Percentiles rank a stretch among this genome's conserved stretches.
These are phyloP conservation scores for Lachnellula suecica DNA, from an alignment of 2,329 filamentous ascomycete genomes.

Conservation along the genomic window DNA sequence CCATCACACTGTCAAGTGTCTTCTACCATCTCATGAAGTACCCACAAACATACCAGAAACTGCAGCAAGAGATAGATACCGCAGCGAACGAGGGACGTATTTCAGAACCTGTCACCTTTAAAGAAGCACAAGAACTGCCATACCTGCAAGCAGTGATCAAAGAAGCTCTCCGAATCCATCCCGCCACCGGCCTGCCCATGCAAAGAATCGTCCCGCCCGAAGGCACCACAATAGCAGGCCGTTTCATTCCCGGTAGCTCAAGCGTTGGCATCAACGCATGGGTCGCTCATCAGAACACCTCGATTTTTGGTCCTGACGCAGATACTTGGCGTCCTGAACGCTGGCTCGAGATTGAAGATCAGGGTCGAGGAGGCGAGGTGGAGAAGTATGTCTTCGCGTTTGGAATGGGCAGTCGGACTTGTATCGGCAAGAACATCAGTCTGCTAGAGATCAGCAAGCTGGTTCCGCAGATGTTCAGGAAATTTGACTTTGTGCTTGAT, in stretches of 20 bases:
- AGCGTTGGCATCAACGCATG: constrained; percentile 44
- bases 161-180: constrained; percentile 50
- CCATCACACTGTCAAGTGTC: constrained; percentile 43
- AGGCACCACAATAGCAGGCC: constrained; percentile 41
- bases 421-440: constrained; percentile 44
- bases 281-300: constrained; percentile 42
- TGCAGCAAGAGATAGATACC: constrained; percentile 34
- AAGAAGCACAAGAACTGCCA: constrained; percentile 41
- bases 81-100: constrained; percentile 6
- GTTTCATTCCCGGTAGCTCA: constrained; percentile 41
- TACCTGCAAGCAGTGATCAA: constrained; percentile 55
- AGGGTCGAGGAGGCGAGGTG: background rate
- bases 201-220: constrained; percentile 45
- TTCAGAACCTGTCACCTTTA: constrained; percentile 34
- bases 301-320: constrained; percentile 44
- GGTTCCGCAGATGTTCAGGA: constrained; percentile 36
- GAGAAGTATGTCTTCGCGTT: constrained; percentile 31
- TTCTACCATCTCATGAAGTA: constrained; percentile 43
- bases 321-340: constrained; percentile 44
- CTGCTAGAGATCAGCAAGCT: constrained; percentile 44
- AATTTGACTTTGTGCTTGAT: constrained; percentile 29
- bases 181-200: constrained; percentile 47
- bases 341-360: constrained; percentile 39
- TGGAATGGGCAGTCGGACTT: constrained; percentile 41
- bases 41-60: constrained; percentile 19